Base-by-base conservation (phyloP, 371 early-diverging fungal species). In the Lichtheimia ornata region DNA sequence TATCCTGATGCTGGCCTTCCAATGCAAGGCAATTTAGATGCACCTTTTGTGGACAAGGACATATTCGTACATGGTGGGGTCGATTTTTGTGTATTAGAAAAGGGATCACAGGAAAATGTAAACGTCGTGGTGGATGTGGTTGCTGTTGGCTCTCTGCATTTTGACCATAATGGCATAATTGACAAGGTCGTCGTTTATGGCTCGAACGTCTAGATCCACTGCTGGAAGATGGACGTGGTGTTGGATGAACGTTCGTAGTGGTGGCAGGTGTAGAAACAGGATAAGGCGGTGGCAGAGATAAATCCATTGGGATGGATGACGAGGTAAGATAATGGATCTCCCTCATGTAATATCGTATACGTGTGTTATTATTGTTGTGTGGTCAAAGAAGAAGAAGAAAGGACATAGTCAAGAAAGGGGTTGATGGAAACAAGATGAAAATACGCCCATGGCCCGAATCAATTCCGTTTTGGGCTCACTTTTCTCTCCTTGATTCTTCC, bases 1-100 rank as follows among this genome's bases (percentile, higher is more conserved):
- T 58, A 14, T 42, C 20, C 13, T 22, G 50, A n/a, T 42, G 55
- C 12, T 54, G 52, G 13, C 53, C 27, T 12, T 54, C 58, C 15
- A 73, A 28, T 22, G 22, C n/a, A 18, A 47, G n/a, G 43, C 77
- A 77, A 14, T 50, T 49, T 11, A 64, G 58, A 49, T 77, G 77
- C 11, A 67, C 74, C 52, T 49, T 47, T 50, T 60, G 65, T 35
- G 65, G 61, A 41, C 65, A 65, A 12, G 18, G 55, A 12, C 65
- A 65, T n/a, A 60, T 50, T 17, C 45, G 51, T 24, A 65, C 52
- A 44, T 40, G 27, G 1, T 59, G 52, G 4, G 60, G 51, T 40
- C 50, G 65, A 14, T 44, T 42, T 56, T 56, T 59, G 42, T 65
- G 65, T 22, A 60, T 65, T 17, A 65, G 50, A 24, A 53, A 59